Base-by-base conservation (phyloP, 768 basidiomycete species). In the Termitomyces sp. region DNA sequence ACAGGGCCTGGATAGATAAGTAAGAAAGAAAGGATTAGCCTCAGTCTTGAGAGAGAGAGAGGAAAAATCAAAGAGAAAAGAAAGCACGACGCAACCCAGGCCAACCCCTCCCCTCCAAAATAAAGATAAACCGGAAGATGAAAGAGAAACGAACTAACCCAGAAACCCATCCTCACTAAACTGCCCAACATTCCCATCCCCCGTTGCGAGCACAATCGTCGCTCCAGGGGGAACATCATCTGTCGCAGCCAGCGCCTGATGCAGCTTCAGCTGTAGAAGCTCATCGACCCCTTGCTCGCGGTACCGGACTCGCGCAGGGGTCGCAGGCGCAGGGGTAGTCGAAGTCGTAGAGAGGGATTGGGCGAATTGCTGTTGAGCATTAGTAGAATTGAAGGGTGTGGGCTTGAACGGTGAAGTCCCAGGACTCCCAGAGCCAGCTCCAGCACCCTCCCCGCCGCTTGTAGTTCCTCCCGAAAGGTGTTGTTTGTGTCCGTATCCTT, bases 261-360 rank as follows among this genome's bases (percentile, higher is more conserved):
- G 87, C 32, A 98, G 78, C 69, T 98, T 97, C 57, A 98, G 79
- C 71, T 97, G 95, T 50, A 98, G 74, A 26, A 97, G 79, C 73
- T 98, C 95, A 69, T 98, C 95, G 2, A 98, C 95, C 12, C 93
- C 94, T 72, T 98, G 95, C 67, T 95, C 93, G 56, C 91, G 83
- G 67, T 87, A 93, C 36, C 85, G 82, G 55, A 86, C 71, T 36
- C 83, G 81, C 32, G 67, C 65, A 12, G 70, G 46, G 9, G 24
- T 1, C 5, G 57, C 10, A 8, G n/a, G 9, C 36, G 34, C 14
- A 12, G 44, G 34, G 5, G n/a, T 20, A 1, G 33, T 8, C n/a
- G 9, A 30, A 9, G 26, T 27, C 9, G 24, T 33, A 16, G 45
- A 12, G 3, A 24, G 13, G 12, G 8, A 44, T n/a, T n/a, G n/a